Conservation (phyloP, 2,329 filamentous ascomycete species). For the Ceratocystis albifundus region DNA sequence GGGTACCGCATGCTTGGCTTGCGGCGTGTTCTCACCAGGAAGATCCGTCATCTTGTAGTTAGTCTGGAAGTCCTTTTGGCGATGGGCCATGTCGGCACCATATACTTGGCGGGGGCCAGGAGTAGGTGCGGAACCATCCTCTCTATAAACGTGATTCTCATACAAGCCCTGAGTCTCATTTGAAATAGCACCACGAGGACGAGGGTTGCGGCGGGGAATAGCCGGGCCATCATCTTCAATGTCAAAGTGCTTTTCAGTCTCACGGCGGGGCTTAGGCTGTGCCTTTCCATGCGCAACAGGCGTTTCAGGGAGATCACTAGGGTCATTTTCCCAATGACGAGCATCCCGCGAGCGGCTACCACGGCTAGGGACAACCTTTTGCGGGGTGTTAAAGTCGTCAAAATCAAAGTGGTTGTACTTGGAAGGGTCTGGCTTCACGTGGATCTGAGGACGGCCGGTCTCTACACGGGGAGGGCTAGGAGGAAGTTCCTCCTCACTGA, state of each 20-base stretch:
- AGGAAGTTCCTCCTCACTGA: conserved; percentile 54
- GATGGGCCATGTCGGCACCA: conserved; percentile 19
- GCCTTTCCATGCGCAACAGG: conserved; percentile 42
- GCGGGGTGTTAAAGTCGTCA: conserved; percentile 73
- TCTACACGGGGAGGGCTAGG: conserved; percentile 40
- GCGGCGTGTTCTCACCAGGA: conserved; percentile 39
- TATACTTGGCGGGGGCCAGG: conserved; percentile 31
- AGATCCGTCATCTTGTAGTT: conserved; percentile 69
- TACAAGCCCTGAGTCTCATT: conserved; percentile 43
- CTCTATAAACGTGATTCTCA: conserved; percentile 60
- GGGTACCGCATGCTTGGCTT: conserved; percentile 36
- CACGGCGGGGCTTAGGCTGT: conserved; percentile 58
- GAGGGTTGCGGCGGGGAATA: conserved; percentile 39
- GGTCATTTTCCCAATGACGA: conserved; percentile 66
- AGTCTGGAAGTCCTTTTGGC: conserved; percentile 51
- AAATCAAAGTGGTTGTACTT: conserved; percentile 38
- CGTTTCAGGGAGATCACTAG: conserved; percentile 40
- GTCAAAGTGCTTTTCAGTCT: conserved; percentile 74
- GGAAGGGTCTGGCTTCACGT: conserved; percentile 19
- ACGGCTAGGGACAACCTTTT: conserved; percentile 55
- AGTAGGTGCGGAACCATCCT: conserved; percentile 37
- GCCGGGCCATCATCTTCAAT: conserved; percentile 53
- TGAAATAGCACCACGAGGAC: conserved; percentile 54
- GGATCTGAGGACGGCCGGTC: conserved; percentile 27
- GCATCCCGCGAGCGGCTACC: conserved; percentile 53